These are phyloP conservation scores for Tuber aestivum DNA, from an alignment of 495 filamentous ascomycete genomes.

Conservation along the genomic window DNA sequence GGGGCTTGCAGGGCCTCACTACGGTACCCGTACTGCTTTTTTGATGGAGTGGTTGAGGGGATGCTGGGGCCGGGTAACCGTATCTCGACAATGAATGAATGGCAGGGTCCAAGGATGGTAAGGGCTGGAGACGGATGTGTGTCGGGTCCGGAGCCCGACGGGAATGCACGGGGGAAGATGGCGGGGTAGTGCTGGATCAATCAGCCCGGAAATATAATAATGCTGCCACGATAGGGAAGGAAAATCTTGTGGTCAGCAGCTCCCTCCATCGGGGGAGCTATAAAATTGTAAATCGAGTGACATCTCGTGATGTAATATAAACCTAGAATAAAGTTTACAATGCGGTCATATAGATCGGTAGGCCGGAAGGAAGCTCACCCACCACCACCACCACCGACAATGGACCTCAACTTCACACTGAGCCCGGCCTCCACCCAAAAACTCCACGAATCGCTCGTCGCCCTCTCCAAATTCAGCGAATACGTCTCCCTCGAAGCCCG, in stretches of 20 bases:
- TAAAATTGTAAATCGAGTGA: background rate
- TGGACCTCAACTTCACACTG: conserved; percentile 71
- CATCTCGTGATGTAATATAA: background rate
- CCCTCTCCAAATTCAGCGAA: conserved; percentile 88
- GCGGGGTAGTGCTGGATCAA: too few species aligned
- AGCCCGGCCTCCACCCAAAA: conserved; percentile 64
- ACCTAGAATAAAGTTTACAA: background rate
- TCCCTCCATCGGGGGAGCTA: too few species aligned
- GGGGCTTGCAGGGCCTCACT: background rate
- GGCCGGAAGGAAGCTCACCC: too few species aligned
- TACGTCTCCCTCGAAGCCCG: conserved; percentile 75
- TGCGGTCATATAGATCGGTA: too few species aligned
- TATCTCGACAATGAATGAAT: background rate
- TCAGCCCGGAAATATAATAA: too few species aligned
- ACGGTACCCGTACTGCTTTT: background rate
- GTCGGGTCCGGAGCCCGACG: background rate
- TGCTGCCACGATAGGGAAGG: too few species aligned
- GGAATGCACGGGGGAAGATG: background rate
- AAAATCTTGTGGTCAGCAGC: too few species aligned
- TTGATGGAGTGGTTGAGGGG: background rate
- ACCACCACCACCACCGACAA: conserved; percentile 48
- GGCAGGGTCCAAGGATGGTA: background rate
- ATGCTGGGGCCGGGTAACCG: background rate
- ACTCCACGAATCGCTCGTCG: conserved; percentile 77
- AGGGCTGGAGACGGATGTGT: background rate